Percentiles rank a stretch among this genome's conserved stretches.
These are phyloP conservation scores for Hericium rajendrae DNA, from an alignment of 768 basidiomycete species.

Conservation along the genomic window DNA sequence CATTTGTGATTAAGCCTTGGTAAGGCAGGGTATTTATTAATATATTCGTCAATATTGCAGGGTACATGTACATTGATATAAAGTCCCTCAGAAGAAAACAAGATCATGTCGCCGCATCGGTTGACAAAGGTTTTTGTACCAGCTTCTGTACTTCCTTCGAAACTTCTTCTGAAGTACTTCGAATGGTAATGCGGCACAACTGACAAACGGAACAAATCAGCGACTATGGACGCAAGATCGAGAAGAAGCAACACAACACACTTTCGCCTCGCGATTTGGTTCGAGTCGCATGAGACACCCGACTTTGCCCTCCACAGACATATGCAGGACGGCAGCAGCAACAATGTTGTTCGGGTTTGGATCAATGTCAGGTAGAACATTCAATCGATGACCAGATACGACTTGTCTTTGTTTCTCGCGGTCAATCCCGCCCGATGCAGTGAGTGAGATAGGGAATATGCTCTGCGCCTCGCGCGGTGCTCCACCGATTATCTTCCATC, in stretches of 20 bases:
- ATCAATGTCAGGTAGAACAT: constrained; percentile 77
- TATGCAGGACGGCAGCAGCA: constrained; percentile 93
- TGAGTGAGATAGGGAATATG: constrained; percentile 74
- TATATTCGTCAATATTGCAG: too few relatives aligned
- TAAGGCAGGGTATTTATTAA: too few relatives aligned
- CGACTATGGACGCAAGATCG: not conserved
- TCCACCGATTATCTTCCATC: constrained; percentile 97
- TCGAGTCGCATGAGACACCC: constrained; percentile 90
- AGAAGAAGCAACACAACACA: constrained; percentile 23
- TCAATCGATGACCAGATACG: constrained; percentile 67
- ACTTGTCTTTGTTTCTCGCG: constrained; percentile 62
- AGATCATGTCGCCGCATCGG: constrained; percentile 16
- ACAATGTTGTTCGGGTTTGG: constrained; percentile 93
- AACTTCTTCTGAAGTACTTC: constrained; percentile 92
- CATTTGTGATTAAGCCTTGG: not conserved
- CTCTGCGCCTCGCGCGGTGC: constrained; percentile 85
- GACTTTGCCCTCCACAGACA: constrained; percentile 85
- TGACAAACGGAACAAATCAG: constrained; percentile 20
- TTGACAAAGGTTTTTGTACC: constrained; percentile 30
- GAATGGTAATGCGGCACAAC: constrained; percentile 87
- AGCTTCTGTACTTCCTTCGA: constrained; percentile 58
- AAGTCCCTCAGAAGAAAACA: not conserved
- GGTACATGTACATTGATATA: not conserved
- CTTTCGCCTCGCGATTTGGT: constrained; percentile 94
- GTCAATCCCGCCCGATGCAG: constrained; percentile 63